Evolutionary conservation across 202 grass and related monocot species (phyloP), one percentile per base, ranked within the genome.

Genomic region (Cymbopogon flexuosus): DNA sequence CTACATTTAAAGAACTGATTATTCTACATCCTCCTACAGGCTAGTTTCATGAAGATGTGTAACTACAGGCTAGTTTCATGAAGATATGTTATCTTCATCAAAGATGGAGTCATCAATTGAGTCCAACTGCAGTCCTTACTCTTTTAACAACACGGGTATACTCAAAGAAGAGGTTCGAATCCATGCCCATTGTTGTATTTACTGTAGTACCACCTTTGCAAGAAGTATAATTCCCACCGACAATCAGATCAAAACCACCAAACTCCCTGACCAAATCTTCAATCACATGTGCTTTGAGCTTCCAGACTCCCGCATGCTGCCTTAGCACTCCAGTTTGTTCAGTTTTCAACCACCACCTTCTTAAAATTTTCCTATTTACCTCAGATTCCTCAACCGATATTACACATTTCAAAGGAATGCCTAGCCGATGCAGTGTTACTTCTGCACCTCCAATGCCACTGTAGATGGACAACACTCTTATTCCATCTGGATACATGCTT

Each of bases 371-470:
- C 66, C 85, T 87, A 13, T 95, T 88, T 14, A 81, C 45, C 7
- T 93, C 90, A 34, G 92, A 93, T 45, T 90, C 70, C 65, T 99
- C 92, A 18, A 99, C 83, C 4, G 92, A 91, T 12, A 99, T 83
- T 4, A 96, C 68, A 46, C 87, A 99, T 42, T 84, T 90, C 3
- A 99, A 54, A 33, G 24, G 85, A 81, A 99, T 88, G 29, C 96
- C 96, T 10, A 96, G 87, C 35, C 85, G 77, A 82, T 96, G 74
- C 0, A 99, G 46, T 27, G 90, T 82, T 41, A 99, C 52, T 83
- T 93, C 90, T 70, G 80, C 85, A 39, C 92, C 96, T 69, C 96
- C 96, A 56, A 90, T 88, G 62, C 90, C 90, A 69, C 69, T 99
- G 22, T 88, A 96, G 49, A 99, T 82, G 34, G 96, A 99, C 49